A percentile compares a stretch with the other conserved stretches of the same genome.
phyloP scores from a whole-genome alignment of 768 basidiomycete species.

The Hygrophoropsis aurantiaca region DNA sequence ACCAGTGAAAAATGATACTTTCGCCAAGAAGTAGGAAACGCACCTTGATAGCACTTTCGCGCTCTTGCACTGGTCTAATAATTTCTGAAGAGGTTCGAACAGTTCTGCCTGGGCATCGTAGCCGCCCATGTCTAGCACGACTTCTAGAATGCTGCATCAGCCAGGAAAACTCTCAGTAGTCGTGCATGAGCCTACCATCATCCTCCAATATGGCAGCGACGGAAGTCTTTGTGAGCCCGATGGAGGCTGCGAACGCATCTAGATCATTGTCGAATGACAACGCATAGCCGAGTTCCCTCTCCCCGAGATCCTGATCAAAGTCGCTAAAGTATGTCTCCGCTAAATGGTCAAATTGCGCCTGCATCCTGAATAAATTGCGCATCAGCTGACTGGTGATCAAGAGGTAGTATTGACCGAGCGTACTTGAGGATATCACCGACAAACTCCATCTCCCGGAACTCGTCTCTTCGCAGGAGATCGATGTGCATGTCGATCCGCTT shows the following conservation, averaged over 20 bases:
- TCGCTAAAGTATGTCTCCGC: constrained; percentile 83
- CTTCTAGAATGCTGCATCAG: constrained; percentile 47
- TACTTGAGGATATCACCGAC: constrained; percentile 87
- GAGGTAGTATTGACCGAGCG: constrained; percentile 22
- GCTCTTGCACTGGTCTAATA: constrained; percentile 79
- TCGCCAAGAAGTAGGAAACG: constrained; percentile 18
- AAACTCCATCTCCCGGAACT: constrained; percentile 93
- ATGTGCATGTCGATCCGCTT: constrained; percentile 92
- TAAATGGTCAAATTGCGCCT: constrained; percentile 91
- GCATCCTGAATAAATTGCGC: constrained; percentile 57
- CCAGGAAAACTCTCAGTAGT: not conserved
- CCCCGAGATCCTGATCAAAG: constrained; percentile 85
- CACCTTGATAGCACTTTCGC: constrained; percentile 82
- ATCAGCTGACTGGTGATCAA: not conserved
- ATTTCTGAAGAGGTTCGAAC: constrained; percentile 76
- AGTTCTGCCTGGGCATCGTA: constrained; percentile 74
- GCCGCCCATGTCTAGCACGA: constrained; percentile 69
- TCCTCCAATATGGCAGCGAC: constrained; percentile 73
- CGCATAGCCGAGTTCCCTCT: constrained; percentile 83
- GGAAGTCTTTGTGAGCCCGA: constrained; percentile 87
- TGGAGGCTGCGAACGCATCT: constrained; percentile 90
- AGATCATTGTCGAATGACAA: constrained; percentile 86
- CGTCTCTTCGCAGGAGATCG: constrained; percentile 78
- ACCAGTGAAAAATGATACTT: constrained; percentile 2
- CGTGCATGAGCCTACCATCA: constrained; percentile 49